Evolutionary conservation across 2,329 filamentous ascomycete species (phyloP).

Genomic region (Nemania diffusa): DNA sequence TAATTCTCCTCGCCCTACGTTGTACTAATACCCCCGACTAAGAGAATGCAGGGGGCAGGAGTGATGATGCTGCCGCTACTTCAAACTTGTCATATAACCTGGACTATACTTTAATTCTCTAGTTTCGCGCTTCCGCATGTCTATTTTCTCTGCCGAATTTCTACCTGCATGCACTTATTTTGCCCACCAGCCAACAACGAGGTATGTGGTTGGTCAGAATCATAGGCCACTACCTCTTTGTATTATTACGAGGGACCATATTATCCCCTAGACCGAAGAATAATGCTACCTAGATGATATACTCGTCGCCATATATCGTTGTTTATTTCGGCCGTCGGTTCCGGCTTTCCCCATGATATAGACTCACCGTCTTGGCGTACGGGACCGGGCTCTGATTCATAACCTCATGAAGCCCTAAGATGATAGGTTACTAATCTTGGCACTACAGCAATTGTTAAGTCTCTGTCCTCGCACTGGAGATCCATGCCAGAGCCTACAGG

Average conservation of each 20-base stretch:
- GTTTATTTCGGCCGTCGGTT: neutral
- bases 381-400: neutral
- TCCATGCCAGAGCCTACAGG: neutral
- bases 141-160: neutral
- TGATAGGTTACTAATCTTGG: neutral
- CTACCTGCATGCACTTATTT: neutral
- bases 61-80: slow-evolving; percentile 2
- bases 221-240: slow-evolving; percentile 4
- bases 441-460: neutral
- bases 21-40: neutral
- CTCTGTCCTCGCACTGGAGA: neutral
- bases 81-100: slow-evolving; percentile 1
- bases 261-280: neutral
- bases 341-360: neutral
- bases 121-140: neutral
- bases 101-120: neutral
- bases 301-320: neutral
- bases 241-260: neutral
- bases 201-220: neutral
- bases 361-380: neutral
- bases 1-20: neutral
- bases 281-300: neutral
- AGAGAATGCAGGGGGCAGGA: neutral
- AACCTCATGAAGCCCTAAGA: neutral
- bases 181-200: neutral